These are phyloP conservation scores for Volvox reticuliferus DNA, from an alignment of 139 green algal species.

Conservation along the genomic window DNA sequence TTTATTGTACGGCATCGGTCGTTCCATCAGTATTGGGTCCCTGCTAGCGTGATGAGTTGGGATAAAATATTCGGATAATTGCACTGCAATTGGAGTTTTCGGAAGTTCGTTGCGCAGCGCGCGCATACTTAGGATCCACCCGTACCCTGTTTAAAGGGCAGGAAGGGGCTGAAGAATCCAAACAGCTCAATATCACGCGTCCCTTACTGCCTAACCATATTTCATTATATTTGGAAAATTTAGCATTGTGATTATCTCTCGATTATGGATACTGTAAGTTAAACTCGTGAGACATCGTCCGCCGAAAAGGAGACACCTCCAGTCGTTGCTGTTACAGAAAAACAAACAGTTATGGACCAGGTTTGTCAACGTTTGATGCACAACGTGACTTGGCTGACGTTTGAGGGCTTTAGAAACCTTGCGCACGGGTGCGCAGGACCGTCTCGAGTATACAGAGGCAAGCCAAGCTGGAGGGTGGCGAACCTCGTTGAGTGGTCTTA, in stretches of 20 bases:
- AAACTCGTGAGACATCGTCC: background rate
- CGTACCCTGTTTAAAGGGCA: too few relatives aligned
- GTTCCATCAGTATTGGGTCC: too few relatives aligned
- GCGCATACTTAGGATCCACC: too few relatives aligned
- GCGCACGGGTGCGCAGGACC: background rate
- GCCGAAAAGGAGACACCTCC: background rate
- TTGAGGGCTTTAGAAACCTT: background rate
- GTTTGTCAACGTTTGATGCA: background rate
- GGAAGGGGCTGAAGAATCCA: too few relatives aligned
- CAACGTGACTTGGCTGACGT: background rate
- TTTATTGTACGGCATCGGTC: too few relatives aligned
- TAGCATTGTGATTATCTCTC: background rate
- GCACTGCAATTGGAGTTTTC: too few relatives aligned
- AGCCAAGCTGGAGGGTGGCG: conserved; percentile 25
- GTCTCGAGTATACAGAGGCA: background rate
- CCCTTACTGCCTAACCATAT: too few relatives aligned
- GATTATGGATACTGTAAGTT: background rate
- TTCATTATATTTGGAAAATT: too few relatives aligned
- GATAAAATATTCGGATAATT: too few relatives aligned
- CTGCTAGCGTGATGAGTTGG: too few relatives aligned
- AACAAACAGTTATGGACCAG: background rate
- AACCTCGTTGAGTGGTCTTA: conserved; percentile 17
- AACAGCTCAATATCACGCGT: too few relatives aligned
- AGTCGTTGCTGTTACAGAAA: background rate
- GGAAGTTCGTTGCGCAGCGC: too few relatives aligned